Evolutionary conservation across 345 rosid species (phyloP).

Genomic region (Syzygium grande): DNA sequence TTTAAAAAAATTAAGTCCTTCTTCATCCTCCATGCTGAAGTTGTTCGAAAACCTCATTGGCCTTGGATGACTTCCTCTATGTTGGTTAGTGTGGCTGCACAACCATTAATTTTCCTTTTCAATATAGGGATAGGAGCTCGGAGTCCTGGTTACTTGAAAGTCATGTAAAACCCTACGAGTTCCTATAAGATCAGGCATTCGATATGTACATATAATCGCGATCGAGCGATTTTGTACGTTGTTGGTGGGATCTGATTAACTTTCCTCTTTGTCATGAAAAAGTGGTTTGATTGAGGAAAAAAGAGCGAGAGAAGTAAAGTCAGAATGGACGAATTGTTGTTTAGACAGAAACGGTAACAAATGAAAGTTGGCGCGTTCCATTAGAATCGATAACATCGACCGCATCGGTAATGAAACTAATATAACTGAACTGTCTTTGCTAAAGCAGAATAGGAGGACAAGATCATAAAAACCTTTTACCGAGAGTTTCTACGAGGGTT

Average conservation of each 20-base stretch:
- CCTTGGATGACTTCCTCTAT: background rate
- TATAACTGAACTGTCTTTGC: background rate
- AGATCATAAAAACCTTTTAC: background rate
- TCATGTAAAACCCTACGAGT: background rate
- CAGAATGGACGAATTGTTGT: background rate
- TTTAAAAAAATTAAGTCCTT: background rate
- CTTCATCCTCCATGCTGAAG: background rate
- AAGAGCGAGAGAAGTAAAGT: background rate
- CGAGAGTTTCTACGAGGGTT: background rate
- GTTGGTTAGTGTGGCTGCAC: background rate
- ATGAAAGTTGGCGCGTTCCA: background rate
- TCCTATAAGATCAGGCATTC: background rate
- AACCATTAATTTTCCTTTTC: background rate
- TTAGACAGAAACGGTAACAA: background rate
- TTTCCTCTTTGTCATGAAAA: background rate
- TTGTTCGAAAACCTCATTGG: background rate
- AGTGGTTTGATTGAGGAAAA: background rate
- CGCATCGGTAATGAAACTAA: too few relatives aligned
- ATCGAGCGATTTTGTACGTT: background rate
- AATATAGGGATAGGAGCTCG: background rate
- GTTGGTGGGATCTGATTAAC: background rate
- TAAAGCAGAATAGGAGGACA: background rate
- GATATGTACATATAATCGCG: background rate
- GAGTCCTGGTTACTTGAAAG: too few relatives aligned
- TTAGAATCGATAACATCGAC: background rate